Conservation (phyloP, 192 early-diverging fungal genomes). For the Podila epigama region DNA sequence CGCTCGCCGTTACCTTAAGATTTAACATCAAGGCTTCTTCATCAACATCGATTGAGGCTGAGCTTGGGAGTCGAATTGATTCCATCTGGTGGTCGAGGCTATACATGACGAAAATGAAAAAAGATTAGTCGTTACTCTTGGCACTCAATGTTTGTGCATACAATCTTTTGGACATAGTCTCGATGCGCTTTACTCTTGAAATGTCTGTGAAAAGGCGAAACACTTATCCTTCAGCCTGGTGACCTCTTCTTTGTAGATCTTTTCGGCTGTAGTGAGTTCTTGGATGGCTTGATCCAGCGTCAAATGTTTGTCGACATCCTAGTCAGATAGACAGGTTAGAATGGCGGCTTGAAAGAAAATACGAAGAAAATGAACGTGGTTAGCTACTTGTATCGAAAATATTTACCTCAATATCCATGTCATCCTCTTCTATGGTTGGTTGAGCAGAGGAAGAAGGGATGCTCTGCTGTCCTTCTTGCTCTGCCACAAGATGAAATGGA, state of each 20-base stretch:
- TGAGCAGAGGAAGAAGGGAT: neutral
- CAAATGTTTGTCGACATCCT: constrained; percentile 44
- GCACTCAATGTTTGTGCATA: neutral
- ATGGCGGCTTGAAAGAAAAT: neutral
- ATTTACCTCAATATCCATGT: constrained; percentile 30
- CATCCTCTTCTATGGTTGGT: neutral
- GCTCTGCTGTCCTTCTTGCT: neutral
- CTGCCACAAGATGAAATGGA: constrained; percentile 9
- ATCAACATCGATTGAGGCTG: neutral
- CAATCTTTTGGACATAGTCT: neutral
- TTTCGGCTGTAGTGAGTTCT: constrained; percentile 26
- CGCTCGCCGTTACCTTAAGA: constrained; percentile 20
- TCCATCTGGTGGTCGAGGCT: constrained; percentile 31
- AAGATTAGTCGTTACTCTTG: neutral
- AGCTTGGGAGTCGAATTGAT: neutral
- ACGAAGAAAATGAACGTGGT: neutral
- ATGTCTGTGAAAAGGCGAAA: constrained; percentile 19
- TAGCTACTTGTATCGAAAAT: neutral
- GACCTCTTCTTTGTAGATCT: constrained; percentile 29
- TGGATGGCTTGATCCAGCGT: constrained; percentile 43
- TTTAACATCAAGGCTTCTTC: constrained; percentile 9
- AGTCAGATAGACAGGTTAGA: neutral
- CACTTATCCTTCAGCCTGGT: constrained; percentile 17
- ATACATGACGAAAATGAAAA: neutral
- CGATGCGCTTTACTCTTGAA: constrained; percentile 22